These are phyloP conservation scores for Lecanicillium sp. DNA, from an alignment of 2,329 filamentous ascomycete species.

Conservation along the genomic window DNA sequence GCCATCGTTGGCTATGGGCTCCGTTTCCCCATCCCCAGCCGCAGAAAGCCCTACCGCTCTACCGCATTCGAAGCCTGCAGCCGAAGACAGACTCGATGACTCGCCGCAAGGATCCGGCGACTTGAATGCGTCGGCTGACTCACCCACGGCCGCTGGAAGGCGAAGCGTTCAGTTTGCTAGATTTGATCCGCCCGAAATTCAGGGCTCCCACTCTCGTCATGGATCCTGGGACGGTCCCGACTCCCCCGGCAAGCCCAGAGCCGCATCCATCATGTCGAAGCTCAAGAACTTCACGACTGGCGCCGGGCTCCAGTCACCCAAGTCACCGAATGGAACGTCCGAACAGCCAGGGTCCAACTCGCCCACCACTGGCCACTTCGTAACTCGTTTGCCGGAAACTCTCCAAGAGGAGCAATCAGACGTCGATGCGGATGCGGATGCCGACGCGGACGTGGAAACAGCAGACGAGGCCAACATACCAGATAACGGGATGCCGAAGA, in stretches of 20 bases:
- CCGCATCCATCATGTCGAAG: constrained; percentile 67
- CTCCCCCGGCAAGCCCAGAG: constrained; percentile 46
- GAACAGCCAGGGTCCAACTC: constrained; percentile 24
- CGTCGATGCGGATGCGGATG: constrained; percentile 43
- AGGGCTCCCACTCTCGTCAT: constrained; percentile 47
- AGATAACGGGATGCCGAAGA: constrained; percentile 31
- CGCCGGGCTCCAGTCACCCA: constrained; percentile 39
- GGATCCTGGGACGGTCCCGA: constrained; percentile 64
- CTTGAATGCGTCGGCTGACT: constrained; percentile 4
- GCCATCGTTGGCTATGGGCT: no score
- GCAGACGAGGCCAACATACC: constrained; percentile 61
- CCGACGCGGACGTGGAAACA: constrained; percentile 70
- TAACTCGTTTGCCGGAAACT: constrained; percentile 44
- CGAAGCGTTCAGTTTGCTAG: constrained; percentile 65
- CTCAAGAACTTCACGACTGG: constrained; percentile 63
- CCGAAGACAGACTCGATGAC: constrained; percentile 1
- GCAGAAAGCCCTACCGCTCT: no score
- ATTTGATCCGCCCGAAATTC: constrained; percentile 41
- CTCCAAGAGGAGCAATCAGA: constrained; percentile 41
- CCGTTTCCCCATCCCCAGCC: no score
- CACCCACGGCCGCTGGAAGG: constrained; percentile 13
- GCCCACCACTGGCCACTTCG: constrained; percentile 35
- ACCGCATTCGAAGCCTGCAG: no score
- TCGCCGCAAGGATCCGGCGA: constrained; percentile 1
- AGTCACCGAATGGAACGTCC: constrained; percentile 20